phyloP scores from a whole-genome alignment of 768 basidiomycete genomes.

The Naganishia vishniacii region DNA sequence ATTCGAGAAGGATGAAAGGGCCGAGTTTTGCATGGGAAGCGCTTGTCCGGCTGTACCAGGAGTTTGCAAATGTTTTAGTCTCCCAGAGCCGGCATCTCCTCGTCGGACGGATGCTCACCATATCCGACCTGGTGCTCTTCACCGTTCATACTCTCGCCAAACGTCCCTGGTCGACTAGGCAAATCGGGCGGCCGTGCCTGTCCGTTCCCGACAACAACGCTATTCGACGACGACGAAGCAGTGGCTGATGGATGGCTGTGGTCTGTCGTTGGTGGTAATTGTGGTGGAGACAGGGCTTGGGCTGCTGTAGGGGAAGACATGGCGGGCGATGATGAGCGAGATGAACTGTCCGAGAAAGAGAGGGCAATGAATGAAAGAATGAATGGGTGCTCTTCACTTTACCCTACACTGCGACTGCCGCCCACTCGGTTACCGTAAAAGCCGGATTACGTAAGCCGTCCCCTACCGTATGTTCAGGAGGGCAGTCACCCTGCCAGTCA shows the following conservation, averaged over 20 bases:
- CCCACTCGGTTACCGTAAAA: not conserved
- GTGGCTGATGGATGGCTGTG: not conserved
- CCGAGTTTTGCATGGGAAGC: slow-evolving; percentile 6
- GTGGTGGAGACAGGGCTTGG: not conserved
- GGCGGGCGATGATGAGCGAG: not conserved
- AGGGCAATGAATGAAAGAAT: not conserved
- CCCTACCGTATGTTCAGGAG: too few species aligned
- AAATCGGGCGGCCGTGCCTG: not conserved
- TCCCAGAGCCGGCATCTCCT: too few species aligned
- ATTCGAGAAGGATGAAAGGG: slow-evolving; percentile 15
- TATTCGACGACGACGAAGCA: not conserved
- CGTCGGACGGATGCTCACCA: not conserved
- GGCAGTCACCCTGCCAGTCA: too few species aligned
- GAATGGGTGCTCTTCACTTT: not conserved
- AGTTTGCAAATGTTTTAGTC: too few species aligned
- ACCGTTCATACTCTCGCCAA: not conserved
- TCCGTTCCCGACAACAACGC: not conserved
- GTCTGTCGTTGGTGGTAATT: not conserved
- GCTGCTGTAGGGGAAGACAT: not conserved
- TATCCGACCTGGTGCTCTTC: slow-evolving; percentile 2
- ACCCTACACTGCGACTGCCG: not conserved
- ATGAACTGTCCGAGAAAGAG: slow-evolving; percentile 1
- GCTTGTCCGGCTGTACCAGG: slow-evolving; percentile 1
- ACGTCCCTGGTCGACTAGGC: not conserved
- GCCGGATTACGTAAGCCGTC: slow-evolving; percentile 7